These are phyloP conservation scores for Phycomyces blakesleeanus DNA, from an alignment of 192 early-diverging fungal species.

Conservation along the genomic window DNA sequence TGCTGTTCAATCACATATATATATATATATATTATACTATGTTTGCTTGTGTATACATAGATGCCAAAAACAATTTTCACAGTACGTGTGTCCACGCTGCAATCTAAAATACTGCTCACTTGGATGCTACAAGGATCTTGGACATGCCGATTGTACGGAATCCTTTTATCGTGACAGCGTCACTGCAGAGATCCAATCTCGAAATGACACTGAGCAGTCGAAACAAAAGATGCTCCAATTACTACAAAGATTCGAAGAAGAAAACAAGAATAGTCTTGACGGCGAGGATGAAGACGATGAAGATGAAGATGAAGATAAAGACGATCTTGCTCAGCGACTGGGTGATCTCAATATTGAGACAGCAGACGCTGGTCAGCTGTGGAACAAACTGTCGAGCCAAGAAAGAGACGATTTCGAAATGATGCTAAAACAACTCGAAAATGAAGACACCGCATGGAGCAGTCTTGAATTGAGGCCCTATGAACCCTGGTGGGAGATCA, in stretches of 20 bases:
- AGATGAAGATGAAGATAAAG: slow-evolving; percentile 35
- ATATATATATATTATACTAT: not conserved
- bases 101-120: slow-evolving; percentile 65
- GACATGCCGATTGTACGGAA: slow-evolving; percentile 40
- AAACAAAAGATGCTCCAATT: slow-evolving; percentile 51
- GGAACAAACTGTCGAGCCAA: slow-evolving; percentile 39
- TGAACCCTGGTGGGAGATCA: slow-evolving; percentile 12
- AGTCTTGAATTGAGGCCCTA: not conserved
- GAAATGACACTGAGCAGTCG: not conserved
- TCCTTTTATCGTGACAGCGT: slow-evolving; percentile 59
- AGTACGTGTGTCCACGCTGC: slow-evolving; percentile 67
- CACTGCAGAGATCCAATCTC: slow-evolving; percentile 47
- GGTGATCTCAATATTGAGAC: slow-evolving; percentile 42
- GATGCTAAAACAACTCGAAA: slow-evolving; percentile 26
- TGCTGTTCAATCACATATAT: not conserved
- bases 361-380: slow-evolving; percentile 43
- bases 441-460: not conserved
- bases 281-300: slow-evolving; percentile 24
- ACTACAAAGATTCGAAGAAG: slow-evolving; percentile 42
- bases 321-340: slow-evolving; percentile 45
- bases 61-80: slow-evolving; percentile 50
- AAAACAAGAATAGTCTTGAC: slow-evolving; percentile 28
- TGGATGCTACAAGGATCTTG: slow-evolving; percentile 55
- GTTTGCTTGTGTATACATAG: slow-evolving; percentile 25
- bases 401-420: slow-evolving; percentile 51